Conservation (phyloP, 352 stramenopile genomes). For the Pythium coloratum region DNA sequence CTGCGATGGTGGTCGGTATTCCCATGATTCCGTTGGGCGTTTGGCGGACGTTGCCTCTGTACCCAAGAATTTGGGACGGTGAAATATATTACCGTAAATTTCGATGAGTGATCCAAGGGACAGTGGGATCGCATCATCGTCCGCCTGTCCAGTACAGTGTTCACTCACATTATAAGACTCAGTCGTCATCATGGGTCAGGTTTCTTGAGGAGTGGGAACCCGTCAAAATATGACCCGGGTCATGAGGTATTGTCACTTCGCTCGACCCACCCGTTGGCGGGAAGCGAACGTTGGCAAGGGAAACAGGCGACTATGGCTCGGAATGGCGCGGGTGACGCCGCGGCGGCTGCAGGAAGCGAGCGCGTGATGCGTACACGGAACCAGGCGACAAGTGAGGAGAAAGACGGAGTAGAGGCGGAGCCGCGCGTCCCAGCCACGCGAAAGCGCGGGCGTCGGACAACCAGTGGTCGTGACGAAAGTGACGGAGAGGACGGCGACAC, state of each 20-base stretch:
- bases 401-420: background rate
- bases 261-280: conserved; percentile 2
- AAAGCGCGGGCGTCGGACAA: conserved; percentile 11
- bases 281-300: background rate
- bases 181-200: background rate
- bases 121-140: background rate
- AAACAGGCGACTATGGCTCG: conserved; percentile 7
- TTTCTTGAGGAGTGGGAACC: background rate
- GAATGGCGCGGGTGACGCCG: conserved; percentile 4
- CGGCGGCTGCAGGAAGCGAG: background rate
- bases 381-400: background rate
- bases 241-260: background rate
- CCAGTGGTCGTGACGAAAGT: conserved; percentile 10
- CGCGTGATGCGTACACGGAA: conserved; percentile 13
- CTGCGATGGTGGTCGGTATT: background rate
- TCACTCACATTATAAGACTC: background rate
- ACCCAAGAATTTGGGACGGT: background rate
- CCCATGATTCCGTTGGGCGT: background rate
- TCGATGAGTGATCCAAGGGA: conserved; percentile 2
- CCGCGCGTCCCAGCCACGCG: background rate
- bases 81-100: conserved; percentile 7
- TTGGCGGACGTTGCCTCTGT: background rate
- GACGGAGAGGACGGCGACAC: background rate
- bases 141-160: background rate
- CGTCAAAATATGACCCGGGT: background rate